Conservation (phyloP, 1,284 basidiomycete genomes). For the Tylopilus orsonianus region DNA sequence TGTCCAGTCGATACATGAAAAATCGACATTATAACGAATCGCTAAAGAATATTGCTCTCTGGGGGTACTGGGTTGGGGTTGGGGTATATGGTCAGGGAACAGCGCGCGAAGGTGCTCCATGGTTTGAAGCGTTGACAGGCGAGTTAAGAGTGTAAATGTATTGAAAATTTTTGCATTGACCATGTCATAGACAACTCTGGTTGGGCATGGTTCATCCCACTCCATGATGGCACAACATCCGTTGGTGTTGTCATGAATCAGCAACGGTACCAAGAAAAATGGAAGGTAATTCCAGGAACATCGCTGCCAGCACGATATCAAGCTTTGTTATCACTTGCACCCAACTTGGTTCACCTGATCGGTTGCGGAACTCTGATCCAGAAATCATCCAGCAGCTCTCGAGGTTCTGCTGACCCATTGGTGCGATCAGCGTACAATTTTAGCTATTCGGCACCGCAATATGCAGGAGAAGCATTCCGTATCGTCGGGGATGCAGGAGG, state of each 20-base stretch:
- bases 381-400: constrained; percentile 22
- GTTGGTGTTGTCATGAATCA: constrained; percentile 73
- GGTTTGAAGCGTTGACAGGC: constrained; percentile 75
- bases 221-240: constrained; percentile 66
- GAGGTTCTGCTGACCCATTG: constrained; percentile 14
- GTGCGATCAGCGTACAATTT: constrained; percentile 59
- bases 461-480: constrained; percentile 59
- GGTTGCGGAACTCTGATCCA: constrained; percentile 43
- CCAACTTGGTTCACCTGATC: constrained; percentile 54
- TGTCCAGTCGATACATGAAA: constrained; percentile 66
- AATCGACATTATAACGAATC: constrained; percentile 67
- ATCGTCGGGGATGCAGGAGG: constrained; percentile 75
- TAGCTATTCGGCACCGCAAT: constrained; percentile 64
- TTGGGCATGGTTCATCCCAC: constrained; percentile 78
- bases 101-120: constrained; percentile 57
- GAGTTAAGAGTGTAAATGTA: constrained; percentile 15
- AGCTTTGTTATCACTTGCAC: constrained; percentile 40
- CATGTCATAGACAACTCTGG: constrained; percentile 62
- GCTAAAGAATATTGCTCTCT: constrained; percentile 71
- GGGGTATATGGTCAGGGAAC: constrained; percentile 53
- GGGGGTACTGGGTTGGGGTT: constrained; percentile 70
- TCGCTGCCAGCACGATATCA: constrained; percentile 40
- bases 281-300: constrained; percentile 37
- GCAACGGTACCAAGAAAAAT: constrained; percentile 44
- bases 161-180: constrained; percentile 5